These are phyloP conservation scores for Calonectria pauciramosa DNA, from an alignment of 2,329 filamentous ascomycete genomes.

Conservation along the genomic window DNA sequence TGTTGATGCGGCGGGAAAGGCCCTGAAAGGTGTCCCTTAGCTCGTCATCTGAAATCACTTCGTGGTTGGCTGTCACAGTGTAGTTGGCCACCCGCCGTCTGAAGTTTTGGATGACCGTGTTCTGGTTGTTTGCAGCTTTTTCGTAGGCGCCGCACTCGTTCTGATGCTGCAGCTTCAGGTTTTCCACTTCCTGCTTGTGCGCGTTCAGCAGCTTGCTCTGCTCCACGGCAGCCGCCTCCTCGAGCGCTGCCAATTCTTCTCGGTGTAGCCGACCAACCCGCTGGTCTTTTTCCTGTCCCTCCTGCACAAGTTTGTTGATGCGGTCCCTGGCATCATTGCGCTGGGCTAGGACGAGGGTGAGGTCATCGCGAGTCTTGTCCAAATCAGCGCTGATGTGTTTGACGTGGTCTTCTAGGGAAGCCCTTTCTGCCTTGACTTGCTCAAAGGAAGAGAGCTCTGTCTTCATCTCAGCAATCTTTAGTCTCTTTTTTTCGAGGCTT, in stretches of 20 bases:
- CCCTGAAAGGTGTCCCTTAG: slow-evolving; percentile 16
- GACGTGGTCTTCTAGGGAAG: background rate
- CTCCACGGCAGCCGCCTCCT: background rate
- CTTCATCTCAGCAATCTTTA: background rate
- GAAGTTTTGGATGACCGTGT: background rate
- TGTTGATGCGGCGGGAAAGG: slow-evolving; percentile 19
- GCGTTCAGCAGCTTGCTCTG: background rate
- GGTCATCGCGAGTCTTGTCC: background rate
- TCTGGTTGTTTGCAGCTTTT: background rate
- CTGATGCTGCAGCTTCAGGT: background rate
- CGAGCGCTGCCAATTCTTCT: background rate
- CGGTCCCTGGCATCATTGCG: background rate
- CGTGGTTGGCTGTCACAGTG: slow-evolving; percentile 14
- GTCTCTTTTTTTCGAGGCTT: background rate
- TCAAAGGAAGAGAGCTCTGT: background rate
- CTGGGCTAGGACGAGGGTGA: background rate
- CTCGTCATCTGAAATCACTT: slow-evolving; percentile 21
- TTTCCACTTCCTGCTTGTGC: background rate
- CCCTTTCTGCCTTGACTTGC: background rate
- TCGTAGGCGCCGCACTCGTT: background rate
- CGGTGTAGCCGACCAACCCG: background rate
- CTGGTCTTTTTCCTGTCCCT: background rate
- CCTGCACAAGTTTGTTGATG: background rate
- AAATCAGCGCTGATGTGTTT: background rate
- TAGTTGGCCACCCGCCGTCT: slow-evolving; percentile 28